Evolutionary conservation across 257 asterid species (phyloP).

Genomic region (Solanum ossicruentum): DNA sequence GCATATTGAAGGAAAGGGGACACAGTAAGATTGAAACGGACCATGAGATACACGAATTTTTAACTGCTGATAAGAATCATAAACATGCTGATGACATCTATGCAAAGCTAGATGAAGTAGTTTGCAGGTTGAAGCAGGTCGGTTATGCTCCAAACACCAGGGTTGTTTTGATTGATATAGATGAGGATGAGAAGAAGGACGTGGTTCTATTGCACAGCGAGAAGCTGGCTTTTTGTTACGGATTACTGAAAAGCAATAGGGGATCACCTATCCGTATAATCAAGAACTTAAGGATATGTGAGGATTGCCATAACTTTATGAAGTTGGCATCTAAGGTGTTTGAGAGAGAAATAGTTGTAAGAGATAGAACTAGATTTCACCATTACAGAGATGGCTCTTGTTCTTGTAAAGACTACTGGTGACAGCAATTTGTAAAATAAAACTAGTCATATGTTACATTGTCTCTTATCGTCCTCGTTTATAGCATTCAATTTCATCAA

Average conservation of each 20-base stretch:
- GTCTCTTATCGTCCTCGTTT: neutral
- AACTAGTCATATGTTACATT: neutral
- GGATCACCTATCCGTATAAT: slow-evolving; percentile 36
- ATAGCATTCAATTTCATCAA: neutral
- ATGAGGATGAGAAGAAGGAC: slow-evolving; percentile 44
- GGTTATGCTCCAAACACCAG: slow-evolving; percentile 41
- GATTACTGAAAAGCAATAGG: slow-evolving; percentile 26
- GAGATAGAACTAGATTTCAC: slow-evolving; percentile 70
- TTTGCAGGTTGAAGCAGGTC: slow-evolving; percentile 24
- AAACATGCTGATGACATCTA: slow-evolving; percentile 33
- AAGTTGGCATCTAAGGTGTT: slow-evolving; percentile 49
- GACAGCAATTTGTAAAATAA: neutral
- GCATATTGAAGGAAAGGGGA: slow-evolving; percentile 51
- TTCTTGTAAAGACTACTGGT: slow-evolving; percentile 70
- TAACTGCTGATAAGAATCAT: slow-evolving; percentile 49
- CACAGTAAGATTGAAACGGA: slow-evolving; percentile 47
- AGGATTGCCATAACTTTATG: slow-evolving; percentile 65
- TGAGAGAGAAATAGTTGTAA: slow-evolving; percentile 36
- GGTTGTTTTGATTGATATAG: slow-evolving; percentile 40
- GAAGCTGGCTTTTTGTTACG: slow-evolving; percentile 45
- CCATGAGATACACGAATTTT: slow-evolving; percentile 35
- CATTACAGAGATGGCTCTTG: slow-evolving; percentile 48
- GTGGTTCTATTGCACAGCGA: slow-evolving; percentile 56
- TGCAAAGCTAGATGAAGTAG: slow-evolving; percentile 41
- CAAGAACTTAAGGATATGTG: slow-evolving; percentile 59